phyloP scores from a whole-genome alignment of 1,139 yeast genomes.

The Saccharomyces hybrid region DNA sequence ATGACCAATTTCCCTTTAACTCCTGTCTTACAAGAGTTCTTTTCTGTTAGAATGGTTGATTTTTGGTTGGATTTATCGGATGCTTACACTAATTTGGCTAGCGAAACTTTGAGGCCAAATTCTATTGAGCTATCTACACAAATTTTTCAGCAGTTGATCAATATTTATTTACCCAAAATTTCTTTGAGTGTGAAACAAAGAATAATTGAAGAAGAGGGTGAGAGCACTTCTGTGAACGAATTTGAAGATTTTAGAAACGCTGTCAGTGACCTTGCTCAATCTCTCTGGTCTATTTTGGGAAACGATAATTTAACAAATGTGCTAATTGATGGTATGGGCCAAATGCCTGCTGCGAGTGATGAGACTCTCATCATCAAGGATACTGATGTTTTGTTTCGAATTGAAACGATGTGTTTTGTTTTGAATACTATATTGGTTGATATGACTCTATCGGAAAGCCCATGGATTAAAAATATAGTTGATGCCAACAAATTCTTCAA shows the following conservation, averaged over 20 bases:
- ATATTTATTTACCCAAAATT: slow-evolving; percentile 30
- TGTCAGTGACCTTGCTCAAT: slow-evolving; percentile 68
- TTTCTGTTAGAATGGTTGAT: slow-evolving; percentile 60
- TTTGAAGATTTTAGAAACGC: slow-evolving; percentile 63
- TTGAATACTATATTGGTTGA: slow-evolving; percentile 43
- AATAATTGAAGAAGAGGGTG: slow-evolving; percentile 28
- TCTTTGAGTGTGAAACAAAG: slow-evolving; percentile 27
- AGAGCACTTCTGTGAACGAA: slow-evolving; percentile 35
- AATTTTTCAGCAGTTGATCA: slow-evolving; percentile 29
- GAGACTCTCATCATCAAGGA: slow-evolving; percentile 10
- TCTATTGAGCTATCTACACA: slow-evolving; percentile 24
- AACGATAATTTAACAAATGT: slow-evolving; percentile 43
- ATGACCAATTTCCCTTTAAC: slow-evolving; percentile 54
- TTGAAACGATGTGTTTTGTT: slow-evolving; percentile 66
- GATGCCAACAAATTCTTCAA: slow-evolving; percentile 23
- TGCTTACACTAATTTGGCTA: slow-evolving; percentile 34
- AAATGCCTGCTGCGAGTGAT: slow-evolving; percentile 19
- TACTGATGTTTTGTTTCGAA: slow-evolving; percentile 37
- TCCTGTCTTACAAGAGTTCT: slow-evolving; percentile 59
- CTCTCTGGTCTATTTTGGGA: slow-evolving; percentile 59
- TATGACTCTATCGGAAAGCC: slow-evolving; percentile 33
- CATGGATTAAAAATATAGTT: slow-evolving; percentile 37
- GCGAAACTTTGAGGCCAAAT: slow-evolving; percentile 22
- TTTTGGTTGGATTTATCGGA: slow-evolving; percentile 80
- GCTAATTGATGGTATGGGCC: slow-evolving; percentile 41